Percentiles rank a stretch among this genome's conserved stretches.
Conservation (phyloP, 495 filamentous ascomycete species). For the Staphylotrichum longicolle region DNA sequence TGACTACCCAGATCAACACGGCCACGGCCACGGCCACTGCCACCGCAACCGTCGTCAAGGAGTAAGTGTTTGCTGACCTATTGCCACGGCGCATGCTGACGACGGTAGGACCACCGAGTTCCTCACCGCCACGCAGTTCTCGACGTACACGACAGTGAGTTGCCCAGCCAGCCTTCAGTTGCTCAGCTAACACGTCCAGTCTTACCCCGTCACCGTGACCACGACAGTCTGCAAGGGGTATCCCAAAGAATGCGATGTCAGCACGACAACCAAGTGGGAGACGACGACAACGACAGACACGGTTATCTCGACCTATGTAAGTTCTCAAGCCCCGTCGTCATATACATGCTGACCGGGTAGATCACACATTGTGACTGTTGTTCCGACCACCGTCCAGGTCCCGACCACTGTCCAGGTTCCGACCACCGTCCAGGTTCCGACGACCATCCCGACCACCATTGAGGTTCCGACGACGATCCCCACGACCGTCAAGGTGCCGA, state of each 20-base stretch:
- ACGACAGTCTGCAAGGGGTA: slow-evolving; percentile 25
- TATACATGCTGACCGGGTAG: background rate
- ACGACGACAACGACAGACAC: slow-evolving; percentile 26
- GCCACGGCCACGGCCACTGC: slow-evolving; percentile 19
- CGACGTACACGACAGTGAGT: slow-evolving; percentile 27
- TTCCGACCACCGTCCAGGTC: slow-evolving; percentile 4
- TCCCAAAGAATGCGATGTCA: slow-evolving; percentile 24
- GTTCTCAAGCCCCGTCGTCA: background rate
- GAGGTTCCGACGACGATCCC: background rate
- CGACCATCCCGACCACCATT: background rate
- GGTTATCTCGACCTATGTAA: slow-evolving; percentile 18
- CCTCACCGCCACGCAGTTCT: slow-evolving; percentile 23
- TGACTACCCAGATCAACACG: slow-evolving; percentile 8
- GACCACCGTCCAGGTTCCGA: background rate
- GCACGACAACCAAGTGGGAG: slow-evolving; percentile 28
- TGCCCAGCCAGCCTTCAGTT: background rate
- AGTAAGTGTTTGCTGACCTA: slow-evolving; percentile 7
- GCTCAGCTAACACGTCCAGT: slow-evolving; percentile 19
- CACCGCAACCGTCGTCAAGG: slow-evolving; percentile 12
- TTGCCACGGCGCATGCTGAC: slow-evolving; percentile 2
- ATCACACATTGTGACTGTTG: background rate
- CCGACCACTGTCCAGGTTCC: background rate
- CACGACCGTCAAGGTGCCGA: slow-evolving; percentile 4
- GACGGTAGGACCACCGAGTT: slow-evolving; percentile 22
- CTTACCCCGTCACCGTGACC: slow-evolving; percentile 26